Conservation (phyloP, 192 early-diverging fungal species). For the Phlyctochytrium arcticum region DNA sequence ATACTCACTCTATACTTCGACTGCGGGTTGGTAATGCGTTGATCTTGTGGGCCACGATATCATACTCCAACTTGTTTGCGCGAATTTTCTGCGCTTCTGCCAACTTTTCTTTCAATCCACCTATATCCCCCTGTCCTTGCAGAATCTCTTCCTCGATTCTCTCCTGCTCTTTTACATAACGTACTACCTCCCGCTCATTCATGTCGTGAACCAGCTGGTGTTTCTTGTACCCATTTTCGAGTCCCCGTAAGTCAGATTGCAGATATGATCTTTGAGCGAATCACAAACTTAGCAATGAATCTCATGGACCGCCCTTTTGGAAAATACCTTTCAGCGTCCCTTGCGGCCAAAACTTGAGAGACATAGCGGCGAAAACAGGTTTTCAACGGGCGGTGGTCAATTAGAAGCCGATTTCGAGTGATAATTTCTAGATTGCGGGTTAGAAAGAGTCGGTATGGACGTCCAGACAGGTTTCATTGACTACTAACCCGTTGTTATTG, state of each 20-base stretch:
- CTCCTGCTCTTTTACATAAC: constrained; percentile 35
- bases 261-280: constrained; percentile 2
- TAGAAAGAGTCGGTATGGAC: too few relatives aligned
- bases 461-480: too few relatives aligned
- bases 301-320: too few relatives aligned
- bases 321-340: constrained; percentile 1
- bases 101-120: constrained; percentile 37
- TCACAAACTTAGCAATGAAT: too few relatives aligned
- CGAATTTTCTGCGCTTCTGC: constrained; percentile 37
- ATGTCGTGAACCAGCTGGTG: constrained; percentile 50
- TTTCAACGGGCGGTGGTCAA: constrained; percentile 32
- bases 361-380: constrained; percentile 13
- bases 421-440: too few relatives aligned
- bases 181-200: constrained; percentile 42
- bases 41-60: constrained; percentile 52
- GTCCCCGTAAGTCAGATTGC: constrained; percentile 36
- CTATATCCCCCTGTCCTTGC: constrained; percentile 38
- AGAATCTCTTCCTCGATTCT: constrained; percentile 32
- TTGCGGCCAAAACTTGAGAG: neutral
- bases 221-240: constrained; percentile 41
- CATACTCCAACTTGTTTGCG: constrained; percentile 52
- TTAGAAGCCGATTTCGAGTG: constrained; percentile 21
- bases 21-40: constrained; percentile 7
- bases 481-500: too few relatives aligned
- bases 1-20: constrained; percentile 15